Conservation (phyloP, 805 yeast species). For the Candida verbasci region DNA sequence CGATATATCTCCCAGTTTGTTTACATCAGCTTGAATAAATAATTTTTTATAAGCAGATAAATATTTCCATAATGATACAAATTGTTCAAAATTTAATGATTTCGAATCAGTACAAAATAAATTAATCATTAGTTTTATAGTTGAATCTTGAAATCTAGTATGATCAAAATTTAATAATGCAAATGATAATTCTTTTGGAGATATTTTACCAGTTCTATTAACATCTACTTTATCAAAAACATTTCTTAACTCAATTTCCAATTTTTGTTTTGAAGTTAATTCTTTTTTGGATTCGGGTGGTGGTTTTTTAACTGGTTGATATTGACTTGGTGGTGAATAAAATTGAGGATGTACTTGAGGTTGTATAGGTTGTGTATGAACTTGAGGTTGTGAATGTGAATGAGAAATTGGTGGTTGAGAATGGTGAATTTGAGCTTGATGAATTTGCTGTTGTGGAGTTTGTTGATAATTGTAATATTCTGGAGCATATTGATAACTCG, state of each 20-base stretch:
- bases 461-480: conserved; percentile 9
- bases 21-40: conserved; percentile 58
- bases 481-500: conserved; percentile 10
- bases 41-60: conserved; percentile 61
- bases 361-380: conserved; percentile 9
- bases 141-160: conserved; percentile 55
- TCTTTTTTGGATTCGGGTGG: conserved; percentile 1
- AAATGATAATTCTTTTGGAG: conserved; percentile 52
- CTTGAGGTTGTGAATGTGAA: conserved; percentile 10
- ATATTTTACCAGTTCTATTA: conserved; percentile 49
- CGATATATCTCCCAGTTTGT: conserved; percentile 55
- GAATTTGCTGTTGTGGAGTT: conserved; percentile 9
- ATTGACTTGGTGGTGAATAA: background rate
- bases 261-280: conserved; percentile 33
- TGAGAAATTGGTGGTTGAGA: conserved; percentile 13
- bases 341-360: conserved; percentile 6
- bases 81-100: conserved; percentile 51
- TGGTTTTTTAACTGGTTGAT: background rate
- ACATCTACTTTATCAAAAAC: conserved; percentile 54
- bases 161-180: conserved; percentile 64
- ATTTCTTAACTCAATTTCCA: conserved; percentile 45
- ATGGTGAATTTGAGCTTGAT: no score
- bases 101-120: conserved; percentile 44
- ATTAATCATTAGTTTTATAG: conserved; percentile 59
- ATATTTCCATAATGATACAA: conserved; percentile 65